Evolutionary conservation across 1,284 basidiomycete species (phyloP), one percentile per base, ranked within the genome.

Genomic region (Ceratobasidium theobromae): DNA sequence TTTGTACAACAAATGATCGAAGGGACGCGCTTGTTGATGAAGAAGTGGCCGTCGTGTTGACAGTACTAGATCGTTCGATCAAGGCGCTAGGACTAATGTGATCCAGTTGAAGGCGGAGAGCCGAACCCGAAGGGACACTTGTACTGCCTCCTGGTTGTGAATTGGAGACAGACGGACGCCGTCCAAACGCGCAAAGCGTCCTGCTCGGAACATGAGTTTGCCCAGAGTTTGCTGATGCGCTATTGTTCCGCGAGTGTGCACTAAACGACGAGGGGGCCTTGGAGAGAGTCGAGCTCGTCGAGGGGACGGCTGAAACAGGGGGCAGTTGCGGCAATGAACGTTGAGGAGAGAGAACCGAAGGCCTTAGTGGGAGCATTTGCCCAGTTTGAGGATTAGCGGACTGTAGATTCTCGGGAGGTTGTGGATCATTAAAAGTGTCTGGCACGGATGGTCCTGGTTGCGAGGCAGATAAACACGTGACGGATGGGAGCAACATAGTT

Each of bases 101-200:
- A 16, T 49, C 38, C 43, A 53, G 27, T 45, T 46, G 64, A 9
- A 38, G 21, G 14, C 38, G 64, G 23, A 43, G 51, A 25, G 54
- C 46, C 8, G 52, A 21, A 32, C 12, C 23, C 18, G 58, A 28
- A 12, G 32, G 12, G 16, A 2, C 14, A 38, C 27, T 41, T 16
- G 43, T 14, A 27, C 25, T 32, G 53, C 9, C 48, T 21, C 30
- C 52, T 53, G 28, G 52, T 33, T 28, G 66, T 41, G 28, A 32
- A 46, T 46, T 67, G 5, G 55, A 48, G 9, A 48, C 55, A 12
- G 55, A 60, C 16, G 55, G 38, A 5, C 55, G 55, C 21, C 55
- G 43, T n/a, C 55, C 55, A 60, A 60, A 60, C 30, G 55, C 55
- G 30, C 28, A 60, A 12, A 60, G 32, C 30, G 55, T 60, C n/a